Percentiles rank a stretch among this genome's conserved stretches.
phyloP scores from a whole-genome alignment of 2,329 filamentous ascomycete genomes.

The Diaporthe nobilis region DNA sequence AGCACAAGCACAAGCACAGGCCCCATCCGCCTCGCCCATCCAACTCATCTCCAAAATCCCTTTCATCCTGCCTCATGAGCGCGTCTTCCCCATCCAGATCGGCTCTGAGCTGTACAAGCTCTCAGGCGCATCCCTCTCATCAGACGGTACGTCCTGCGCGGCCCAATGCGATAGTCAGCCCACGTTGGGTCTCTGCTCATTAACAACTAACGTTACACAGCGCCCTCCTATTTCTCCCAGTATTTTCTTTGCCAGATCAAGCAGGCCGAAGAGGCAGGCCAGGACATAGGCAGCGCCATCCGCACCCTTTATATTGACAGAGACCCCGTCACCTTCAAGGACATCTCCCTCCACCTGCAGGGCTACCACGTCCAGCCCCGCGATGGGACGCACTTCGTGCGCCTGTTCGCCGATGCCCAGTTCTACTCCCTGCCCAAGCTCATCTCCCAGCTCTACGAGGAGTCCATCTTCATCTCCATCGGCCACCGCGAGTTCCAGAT shows the following conservation, averaged over 20 bases:
- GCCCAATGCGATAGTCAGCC: neutral
- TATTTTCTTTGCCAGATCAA: conserved; percentile 90
- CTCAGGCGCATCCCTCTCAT: conserved; percentile 80
- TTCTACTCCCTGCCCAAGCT: conserved; percentile 93
- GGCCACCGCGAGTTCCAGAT: conserved; percentile 91
- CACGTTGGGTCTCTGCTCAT: neutral
- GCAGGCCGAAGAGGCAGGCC: conserved; percentile 71
- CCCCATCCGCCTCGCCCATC: conserved; percentile 36
- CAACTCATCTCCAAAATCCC: conserved; percentile 64
- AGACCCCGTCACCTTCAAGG: conserved; percentile 88
- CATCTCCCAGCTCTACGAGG: conserved; percentile 91
- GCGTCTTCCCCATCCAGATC: conserved; percentile 82
- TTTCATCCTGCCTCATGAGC: conserved; percentile 75
- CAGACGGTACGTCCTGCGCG: conserved; percentile 71
- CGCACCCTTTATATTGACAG: conserved; percentile 95
- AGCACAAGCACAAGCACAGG: neutral
- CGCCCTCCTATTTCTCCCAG: conserved; percentile 95
- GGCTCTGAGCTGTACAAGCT: conserved; percentile 80
- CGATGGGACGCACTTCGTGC: conserved; percentile 90
- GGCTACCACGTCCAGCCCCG: conserved; percentile 89
- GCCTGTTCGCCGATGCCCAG: conserved; percentile 93
- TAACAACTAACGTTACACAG: conserved; percentile 60
- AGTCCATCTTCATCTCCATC: conserved; percentile 92
- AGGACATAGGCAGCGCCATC: conserved; percentile 65
- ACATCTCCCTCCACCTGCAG: conserved; percentile 92